Evolutionary conservation across 176 grass and related monocot genomes (phyloP), one percentile per base, ranked within the genome.

Genomic region (Cocos nucifera): DNA sequence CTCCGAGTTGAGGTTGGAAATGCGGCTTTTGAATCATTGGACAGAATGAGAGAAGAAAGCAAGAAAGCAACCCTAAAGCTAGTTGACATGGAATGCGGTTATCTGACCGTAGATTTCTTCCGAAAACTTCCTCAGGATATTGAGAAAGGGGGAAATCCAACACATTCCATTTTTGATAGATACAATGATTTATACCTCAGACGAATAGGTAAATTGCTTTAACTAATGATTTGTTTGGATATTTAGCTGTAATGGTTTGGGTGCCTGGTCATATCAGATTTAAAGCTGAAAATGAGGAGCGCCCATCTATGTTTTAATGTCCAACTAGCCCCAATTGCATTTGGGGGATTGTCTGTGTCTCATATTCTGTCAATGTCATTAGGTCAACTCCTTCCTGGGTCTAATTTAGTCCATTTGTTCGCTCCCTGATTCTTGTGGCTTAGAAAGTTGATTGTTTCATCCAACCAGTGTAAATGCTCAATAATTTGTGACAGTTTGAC

Each of bases 111-210:
- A 32, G 94, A 98, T 86, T 98, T 98, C 79, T 98, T 98, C 74
- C 73, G 94, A 74, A 98, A 93, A 67, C 94, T 98, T 81, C 94
- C 94, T 19, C 94, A 98, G 74, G 94, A 93, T 73, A 74, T 93
- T 53, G 94, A 98, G 76, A 98, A 98, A 81, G 94, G 94, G 61
- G 94, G 94, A 83, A 98, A 93, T 73, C 94, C 94, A 72, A 81
- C 79, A 62, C 88, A 98, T 70, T 98, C 94, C 61, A 88, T 98
- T 66, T 98, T 98, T 75, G 94, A 98, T 61, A 84, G 94, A 87
- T 98, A 98, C n/a, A 98, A 92, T 28, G 94, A 98, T 69, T 98
- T 88, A 22, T 98, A 98, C 73, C 94, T 98, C 61, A 86, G 94
- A 74, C 75, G 94, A 73, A 88, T 98, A 44, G 90, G 90, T 95